Evolutionary conservation across 1,284 basidiomycete genomes (phyloP).

Genomic region (Trichosporon ovoides): DNA sequence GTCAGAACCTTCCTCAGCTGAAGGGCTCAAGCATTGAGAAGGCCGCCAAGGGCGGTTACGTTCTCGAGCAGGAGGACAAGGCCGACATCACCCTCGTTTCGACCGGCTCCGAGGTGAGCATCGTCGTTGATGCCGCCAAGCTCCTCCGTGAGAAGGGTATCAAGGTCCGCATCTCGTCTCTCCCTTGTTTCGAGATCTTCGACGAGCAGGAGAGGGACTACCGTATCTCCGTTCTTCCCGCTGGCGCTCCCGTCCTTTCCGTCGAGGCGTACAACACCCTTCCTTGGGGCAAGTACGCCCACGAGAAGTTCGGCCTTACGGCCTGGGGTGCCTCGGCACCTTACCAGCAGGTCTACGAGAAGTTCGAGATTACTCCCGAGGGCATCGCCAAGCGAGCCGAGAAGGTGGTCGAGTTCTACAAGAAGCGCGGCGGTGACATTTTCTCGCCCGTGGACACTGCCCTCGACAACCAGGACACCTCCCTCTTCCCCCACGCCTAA

Average conservation of each 20-base stretch:
- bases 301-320: slow-evolving; percentile 77
- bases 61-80: slow-evolving; percentile 68
- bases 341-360: slow-evolving; percentile 66
- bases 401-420: slow-evolving; percentile 84
- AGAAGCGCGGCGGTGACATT: slow-evolving; percentile 66
- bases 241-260: slow-evolving; percentile 81
- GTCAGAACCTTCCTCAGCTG: slow-evolving; percentile 70
- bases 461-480: slow-evolving; percentile 27
- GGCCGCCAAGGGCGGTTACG: slow-evolving; percentile 80
- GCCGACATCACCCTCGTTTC: slow-evolving; percentile 78
- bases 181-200: slow-evolving; percentile 87
- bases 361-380: slow-evolving; percentile 67
- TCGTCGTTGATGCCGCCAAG: slow-evolving; percentile 77
- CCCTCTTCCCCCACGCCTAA: not conserved
- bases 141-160: slow-evolving; percentile 68
- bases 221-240: slow-evolving; percentile 74
- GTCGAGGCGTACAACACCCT: slow-evolving; percentile 74
- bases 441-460: slow-evolving; percentile 66
- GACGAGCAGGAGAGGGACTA: slow-evolving; percentile 74
- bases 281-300: slow-evolving; percentile 81
- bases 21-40: slow-evolving; percentile 80
- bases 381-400: slow-evolving; percentile 74
- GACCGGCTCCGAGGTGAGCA: slow-evolving; percentile 71
- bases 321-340: slow-evolving; percentile 86
- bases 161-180: slow-evolving; percentile 75